A percentile compares a stretch with the other conserved stretches of the same genome.
These are phyloP conservation scores for Clarireedia sp. DNA, from an alignment of 2,329 filamentous ascomycete genomes.

Conservation along the genomic window DNA sequence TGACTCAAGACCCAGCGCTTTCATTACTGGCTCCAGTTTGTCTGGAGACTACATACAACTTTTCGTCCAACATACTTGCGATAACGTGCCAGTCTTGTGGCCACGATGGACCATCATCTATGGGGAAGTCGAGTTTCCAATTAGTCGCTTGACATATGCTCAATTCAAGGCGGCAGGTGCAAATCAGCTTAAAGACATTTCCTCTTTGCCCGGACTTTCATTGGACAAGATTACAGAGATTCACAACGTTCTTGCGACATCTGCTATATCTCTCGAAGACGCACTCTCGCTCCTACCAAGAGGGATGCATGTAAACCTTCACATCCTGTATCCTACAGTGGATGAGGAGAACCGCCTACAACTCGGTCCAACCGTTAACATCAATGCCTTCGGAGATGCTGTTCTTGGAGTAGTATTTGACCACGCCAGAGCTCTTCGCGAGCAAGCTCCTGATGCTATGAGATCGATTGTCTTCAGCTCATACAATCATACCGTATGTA, in stretches of 20 bases:
- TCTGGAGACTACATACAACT: conserved; percentile 92
- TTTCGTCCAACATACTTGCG: conserved; percentile 85
- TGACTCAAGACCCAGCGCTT: conserved; percentile 73
- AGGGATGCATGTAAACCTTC: conserved; percentile 82
- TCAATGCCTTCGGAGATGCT: conserved; percentile 79
- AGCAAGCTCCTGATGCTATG: conserved; percentile 61
- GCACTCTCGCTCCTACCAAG: conserved; percentile 68
- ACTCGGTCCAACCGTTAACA: conserved; percentile 67
- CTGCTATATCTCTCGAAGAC: conserved; percentile 72
- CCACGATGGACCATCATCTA: conserved; percentile 74
- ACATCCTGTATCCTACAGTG: conserved; percentile 75
- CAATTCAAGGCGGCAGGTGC: conserved; percentile 51
- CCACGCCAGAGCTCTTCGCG: conserved; percentile 65
- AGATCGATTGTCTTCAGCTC: conserved; percentile 90
- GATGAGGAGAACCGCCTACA: conserved; percentile 63
- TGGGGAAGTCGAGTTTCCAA: conserved; percentile 69
- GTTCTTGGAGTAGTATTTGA: conserved; percentile 84
- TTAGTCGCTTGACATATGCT: conserved; percentile 68
- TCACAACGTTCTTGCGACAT: conserved; percentile 64
- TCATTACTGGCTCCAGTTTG: conserved; percentile 90
- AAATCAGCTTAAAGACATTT: conserved; percentile 33
- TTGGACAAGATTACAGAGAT: conserved; percentile 53
- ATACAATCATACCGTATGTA: conserved; percentile 84
- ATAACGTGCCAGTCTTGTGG: conserved; percentile 80
- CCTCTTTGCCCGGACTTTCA: conserved; percentile 38